Conservation (phyloP, 2,329 filamentous ascomycete genomes). For the Chrysoporthe austroafricana region DNA sequence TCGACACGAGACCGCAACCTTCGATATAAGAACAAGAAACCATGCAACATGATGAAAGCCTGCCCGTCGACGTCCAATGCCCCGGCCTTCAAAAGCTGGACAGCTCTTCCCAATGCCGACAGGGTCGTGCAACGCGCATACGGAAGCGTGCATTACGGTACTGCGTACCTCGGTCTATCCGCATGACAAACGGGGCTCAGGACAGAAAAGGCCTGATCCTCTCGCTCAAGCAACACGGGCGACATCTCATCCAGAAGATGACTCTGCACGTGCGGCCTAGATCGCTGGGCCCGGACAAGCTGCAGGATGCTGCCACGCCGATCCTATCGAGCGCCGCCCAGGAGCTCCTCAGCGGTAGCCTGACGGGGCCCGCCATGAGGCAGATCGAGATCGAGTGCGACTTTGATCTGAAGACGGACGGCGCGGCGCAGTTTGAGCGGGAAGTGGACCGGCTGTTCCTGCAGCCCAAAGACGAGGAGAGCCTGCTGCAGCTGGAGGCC, state of each 20-base stretch:
- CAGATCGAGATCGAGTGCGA: constrained; percentile 24
- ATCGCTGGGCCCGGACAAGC: constrained; percentile 3
- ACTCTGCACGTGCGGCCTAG: constrained; percentile 18
- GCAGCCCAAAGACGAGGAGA: constrained; percentile 25
- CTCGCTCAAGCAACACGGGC: constrained; percentile 19
- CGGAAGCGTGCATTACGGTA: constrained; percentile 14
- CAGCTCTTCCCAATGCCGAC: constrained; percentile 2
- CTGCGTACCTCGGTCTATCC: constrained; percentile 10
- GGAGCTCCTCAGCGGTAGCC: constrained; percentile 22
- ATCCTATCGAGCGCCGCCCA: constrained; percentile 21
- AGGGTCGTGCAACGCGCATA: background rate
- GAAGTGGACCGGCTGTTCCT: constrained; percentile 23
- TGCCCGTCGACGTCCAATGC: constrained; percentile 19
- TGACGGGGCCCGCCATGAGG: constrained; percentile 19
- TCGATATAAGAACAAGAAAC: background rate
- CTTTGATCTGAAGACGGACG: constrained; percentile 18
- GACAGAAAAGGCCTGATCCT: constrained; percentile 17
- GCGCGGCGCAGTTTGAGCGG: constrained; percentile 5
- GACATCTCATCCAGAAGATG: constrained; percentile 20
- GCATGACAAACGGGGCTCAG: constrained; percentile 20
- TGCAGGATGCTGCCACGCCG: constrained; percentile 11
- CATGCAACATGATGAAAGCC: constrained; percentile 16
- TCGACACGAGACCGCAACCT: constrained; percentile 7
- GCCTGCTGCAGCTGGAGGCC: constrained; percentile 24
- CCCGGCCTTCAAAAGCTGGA: constrained; percentile 11